Evolutionary conservation across 1,139 yeast genomes (phyloP).

Genomic region (Sugiyamaella castrensis): DNA sequence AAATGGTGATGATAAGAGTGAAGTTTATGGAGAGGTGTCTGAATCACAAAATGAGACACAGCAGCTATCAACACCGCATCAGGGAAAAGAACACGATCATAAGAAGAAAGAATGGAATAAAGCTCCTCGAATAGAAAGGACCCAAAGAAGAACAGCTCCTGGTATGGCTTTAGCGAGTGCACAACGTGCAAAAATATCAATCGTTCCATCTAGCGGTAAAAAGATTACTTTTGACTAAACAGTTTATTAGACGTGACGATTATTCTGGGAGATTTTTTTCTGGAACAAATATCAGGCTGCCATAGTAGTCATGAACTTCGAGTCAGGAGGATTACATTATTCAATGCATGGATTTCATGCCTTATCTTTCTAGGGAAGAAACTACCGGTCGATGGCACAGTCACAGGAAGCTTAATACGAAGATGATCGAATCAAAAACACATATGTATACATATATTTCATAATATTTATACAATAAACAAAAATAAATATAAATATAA

Average conservation of each 20-base stretch:
- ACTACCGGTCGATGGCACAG: not conserved
- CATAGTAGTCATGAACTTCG: no score
- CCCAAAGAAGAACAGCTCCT: conserved; percentile 46
- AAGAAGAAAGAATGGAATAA: conserved; percentile 3
- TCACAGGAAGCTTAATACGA: not conserved
- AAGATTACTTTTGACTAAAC: conserved; percentile 60
- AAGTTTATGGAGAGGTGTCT: conserved; percentile 18
- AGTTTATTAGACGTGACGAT: no score
- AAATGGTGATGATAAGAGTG: conserved; percentile 2
- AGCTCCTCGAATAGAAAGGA: conserved; percentile 1
- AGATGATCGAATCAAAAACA: not conserved
- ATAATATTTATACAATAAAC: conserved; percentile 1
- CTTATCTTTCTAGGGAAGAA: no score
- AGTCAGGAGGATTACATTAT: no score
- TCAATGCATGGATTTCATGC: no score
- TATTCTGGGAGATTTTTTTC: no score
- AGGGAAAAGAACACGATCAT: not conserved
- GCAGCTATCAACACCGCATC: not conserved
- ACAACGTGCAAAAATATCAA: conserved; percentile 85
- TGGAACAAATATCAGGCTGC: no score
- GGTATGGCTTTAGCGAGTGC: conserved; percentile 88
- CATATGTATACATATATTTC: not conserved
- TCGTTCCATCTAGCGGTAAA: conserved; percentile 88
- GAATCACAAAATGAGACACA: conserved; percentile 11
- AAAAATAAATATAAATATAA: not conserved